Base-by-base conservation (phyloP, 164 flowering plant genomes). In the Dillenia suffruticosa region DNA sequence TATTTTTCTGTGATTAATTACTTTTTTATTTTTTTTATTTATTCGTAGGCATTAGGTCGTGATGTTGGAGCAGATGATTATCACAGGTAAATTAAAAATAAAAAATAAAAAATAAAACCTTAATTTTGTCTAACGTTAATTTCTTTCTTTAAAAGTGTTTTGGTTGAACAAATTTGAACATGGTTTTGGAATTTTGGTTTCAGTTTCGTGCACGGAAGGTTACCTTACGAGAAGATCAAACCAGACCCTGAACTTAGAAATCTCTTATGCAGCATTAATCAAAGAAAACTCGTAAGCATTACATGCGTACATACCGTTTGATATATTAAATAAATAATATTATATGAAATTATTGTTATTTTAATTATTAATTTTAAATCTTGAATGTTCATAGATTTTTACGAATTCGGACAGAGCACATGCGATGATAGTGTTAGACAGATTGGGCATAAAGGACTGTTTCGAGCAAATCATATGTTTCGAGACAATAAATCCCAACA, bases 121-220 rank as follows among this genome's bases (percentile, higher is more conserved):
- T 14, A n/a, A 8, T 19, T 40, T 8, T 19, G 22, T 19, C 40
- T 12, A 16, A 14, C 7, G 45, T 22, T 40, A 11, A 56, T 56
- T 26, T 51, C 54, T 1, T 1, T 3, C 46, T 32, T 12, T 1
- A 32, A 32, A 45, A 9, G 10, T 11, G 15, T 13, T 15, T 44
- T 57, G 57, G 15, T 12, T 65, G 14, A 44, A 59, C 63, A 12
- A 10, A 43, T 48, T 11, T 48, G 19, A 57, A 14, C 9, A 1
- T 46, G 8, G n/a, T 15, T 43, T 56, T 16, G 51, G 53, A 6
- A 49, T 47, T 43, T 43, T 15, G 1, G 43, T 40, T 17, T 15
- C 79, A 89, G 96, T 76, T 80, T 77, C 85, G 96, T 92, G 66
- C 98, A 92, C 86, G 98, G 98, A 62, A 82, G 85, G 67, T 72